Base-by-base conservation (phyloP, 495 filamentous ascomycete genomes). In the Apodospora peruviana region DNA sequence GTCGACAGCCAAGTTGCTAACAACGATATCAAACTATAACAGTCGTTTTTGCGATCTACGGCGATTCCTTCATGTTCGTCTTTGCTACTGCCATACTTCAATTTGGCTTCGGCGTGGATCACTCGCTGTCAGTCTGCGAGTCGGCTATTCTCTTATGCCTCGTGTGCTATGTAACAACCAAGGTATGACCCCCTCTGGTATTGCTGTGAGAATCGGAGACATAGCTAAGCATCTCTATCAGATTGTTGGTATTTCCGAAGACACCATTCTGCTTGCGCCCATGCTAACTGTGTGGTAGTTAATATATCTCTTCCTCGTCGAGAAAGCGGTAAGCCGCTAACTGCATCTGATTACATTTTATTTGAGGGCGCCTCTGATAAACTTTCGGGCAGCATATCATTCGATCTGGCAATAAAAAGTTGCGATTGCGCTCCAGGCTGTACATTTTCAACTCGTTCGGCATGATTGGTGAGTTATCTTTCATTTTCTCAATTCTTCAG, bases 371-470 rank as follows among this genome's bases (percentile, higher is more conserved):
- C 8, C 5, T 35, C 21, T 57, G 32, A 57, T 47, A 43, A 3
- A 1, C 16, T n/a, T 7, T 2, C 14, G 19, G 5, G 2, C 27
- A 80, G 76, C 72, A 72, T 50, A 72, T 77, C 22, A 72, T 78
- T 17, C 67, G 71, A 18, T 63, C 62, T 29, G 66, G 65, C 35
- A 51, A 61, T 32, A 66, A 66, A 49, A 67, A 60, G 34, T 58
- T 58, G 17, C 68, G 76, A 25, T 11, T 77, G 36, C 67, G 67
- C n/a, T 73, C 74, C 34, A 73, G 62, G 47, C 53, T 77, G 0
- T 80, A 75, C 43, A 48, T 77, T 3, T 74, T 77, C 57, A 80
- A 79, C 53, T 66, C 68, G 5, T 73, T 78, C 32, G 77, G 73
- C 25, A 73, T 78, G 68, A 62, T 78, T 4, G 60, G 75, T 77